Base-by-base conservation (phyloP, 139 green algal species). In the Desmodesmus armatus region DNA sequence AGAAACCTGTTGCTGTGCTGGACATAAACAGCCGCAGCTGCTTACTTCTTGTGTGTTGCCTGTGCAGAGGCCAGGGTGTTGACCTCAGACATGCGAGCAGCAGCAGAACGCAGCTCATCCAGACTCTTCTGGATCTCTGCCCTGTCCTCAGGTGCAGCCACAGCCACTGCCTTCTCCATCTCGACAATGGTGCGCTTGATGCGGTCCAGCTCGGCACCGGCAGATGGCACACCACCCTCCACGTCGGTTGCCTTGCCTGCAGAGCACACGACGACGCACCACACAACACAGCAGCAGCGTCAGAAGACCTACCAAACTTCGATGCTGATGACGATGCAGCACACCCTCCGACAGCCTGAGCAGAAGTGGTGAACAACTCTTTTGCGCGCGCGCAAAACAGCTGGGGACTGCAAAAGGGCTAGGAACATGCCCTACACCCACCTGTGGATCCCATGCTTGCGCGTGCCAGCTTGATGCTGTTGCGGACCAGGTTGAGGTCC, bases 381-480 rank as follows among this genome's bases (percentile, higher is more conserved):
- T n/a, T n/a, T n/a, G n/a, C n/a, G n/a, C n/a, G n/a, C n/a, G n/a
- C n/a, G n/a, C n/a, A n/a, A n/a, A n/a, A n/a, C n/a, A n/a, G n/a
- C n/a, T n/a, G n/a, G n/a, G n/a, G n/a, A n/a, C n/a, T n/a, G n/a
- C n/a, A n/a, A n/a, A n/a, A n/a, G n/a, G n/a, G n/a, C n/a, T n/a
- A n/a, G n/a, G n/a, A n/a, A n/a, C n/a, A n/a, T n/a, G n/a, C n/a
- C n/a, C n/a, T n/a, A n/a, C n/a, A n/a, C 62, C 55, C 53, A 71
- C 39, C 82, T 31, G 74, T 44, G 44, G 40, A 25, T 29, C 80
- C 80, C 67, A 87, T 62, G 35, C 60, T 80, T 19, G 62, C 44
- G 74, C 83, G 83, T 17, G 83, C 83, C 53, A 88, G 74, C 58
- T 76, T 83, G 62, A 83, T 73, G 74, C 74, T 84, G 74, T 83